Evolutionary conservation across 2,329 filamentous ascomycete species (phyloP), one percentile per base, ranked within the genome.

Genomic region (Nigrospora osmanthi): DNA sequence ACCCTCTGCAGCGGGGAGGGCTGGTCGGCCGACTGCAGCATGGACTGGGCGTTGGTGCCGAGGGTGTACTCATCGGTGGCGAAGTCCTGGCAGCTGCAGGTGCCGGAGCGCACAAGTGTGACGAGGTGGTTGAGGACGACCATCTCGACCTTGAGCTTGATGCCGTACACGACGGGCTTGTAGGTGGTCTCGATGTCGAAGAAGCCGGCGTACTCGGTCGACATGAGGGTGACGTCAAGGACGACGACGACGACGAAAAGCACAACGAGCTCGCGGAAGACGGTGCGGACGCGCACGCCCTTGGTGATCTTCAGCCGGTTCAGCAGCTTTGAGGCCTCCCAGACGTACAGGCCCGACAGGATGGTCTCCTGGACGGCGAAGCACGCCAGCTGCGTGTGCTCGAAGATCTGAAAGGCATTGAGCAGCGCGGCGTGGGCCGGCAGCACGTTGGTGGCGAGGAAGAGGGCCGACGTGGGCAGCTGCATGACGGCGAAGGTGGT

Each of bases 101-200:
- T 28, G 23, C 23, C 23, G 23, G 23, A 28, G 23, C 39, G 39
- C 10, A 53, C 44, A 13, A 54, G 36, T 11, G 35, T 23, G 28
- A 53, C 46, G 33, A 70, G 60, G 12, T 61, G 62, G 28, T 75
- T 65, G 11, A 81, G 61, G 35, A 81, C 70, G 14, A 73, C 70
- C 49, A 73, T 71, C 57, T 81, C 78, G n/a, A 78, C 66, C 48
- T 76, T 75, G 35, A 76, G 62, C 51, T 72, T 72, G 51, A 71
- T 56, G 38, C 61, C 64, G 54, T 71, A 72, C 6, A 69, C 62
- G 16, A 67, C 64, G 2, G 60, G 56, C 44, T 64, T 61, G 46
- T 61, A 59, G 4, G 57, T 54, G 2, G 56, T 54, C 40, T 68
- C 62, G 3, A 69, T 47, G 15, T 39, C 32, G 39, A 61, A 62